These are phyloP conservation scores for Aspergillus intermedius DNA, from an alignment of 2,329 filamentous ascomycete genomes.

Conservation along the genomic window DNA sequence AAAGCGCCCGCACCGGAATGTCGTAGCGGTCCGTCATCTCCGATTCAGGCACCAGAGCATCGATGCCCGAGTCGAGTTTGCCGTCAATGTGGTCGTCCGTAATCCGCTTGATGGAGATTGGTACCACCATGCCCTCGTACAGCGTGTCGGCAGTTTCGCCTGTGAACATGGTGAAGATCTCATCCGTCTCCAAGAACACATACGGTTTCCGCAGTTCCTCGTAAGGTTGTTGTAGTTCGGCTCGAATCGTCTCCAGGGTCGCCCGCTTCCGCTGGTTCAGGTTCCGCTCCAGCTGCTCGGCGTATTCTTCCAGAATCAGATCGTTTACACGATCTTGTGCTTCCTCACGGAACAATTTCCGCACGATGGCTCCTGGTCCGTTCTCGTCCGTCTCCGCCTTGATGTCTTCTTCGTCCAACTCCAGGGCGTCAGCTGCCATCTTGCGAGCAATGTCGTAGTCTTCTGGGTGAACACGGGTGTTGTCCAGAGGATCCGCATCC, in stretches of 20 bases:
- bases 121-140: constrained; percentile 83
- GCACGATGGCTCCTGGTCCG: constrained; percentile 81
- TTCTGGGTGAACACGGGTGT: constrained; percentile 94
- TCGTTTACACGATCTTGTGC: constrained; percentile 94
- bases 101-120: constrained; percentile 79
- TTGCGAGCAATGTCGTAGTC: constrained; percentile 97
- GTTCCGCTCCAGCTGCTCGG: constrained; percentile 86
- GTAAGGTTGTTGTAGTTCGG: constrained; percentile 85
- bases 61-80: constrained; percentile 88
- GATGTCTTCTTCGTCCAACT: constrained; percentile 95
- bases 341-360: constrained; percentile 90
- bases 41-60: constrained; percentile 75
- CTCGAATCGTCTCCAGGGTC: constrained; percentile 91
- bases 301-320: constrained; percentile 91
- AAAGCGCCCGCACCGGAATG: constrained; percentile 64
- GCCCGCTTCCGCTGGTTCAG: constrained; percentile 92
- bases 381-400: constrained; percentile 89
- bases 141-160: constrained; percentile 83
- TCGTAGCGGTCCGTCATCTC: constrained; percentile 70
- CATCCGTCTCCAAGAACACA: constrained; percentile 60
- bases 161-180: constrained; percentile 94
- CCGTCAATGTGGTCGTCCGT: constrained; percentile 91
- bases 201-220: constrained; percentile 87
- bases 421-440: constrained; percentile 94
- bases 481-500: constrained; percentile 86